Percentiles rank a stretch among this genome's conserved stretches.
These are phyloP conservation scores for Skeletonema tropicum DNA, from an alignment of 108 stramenopile genomes.

Conservation along the genomic window DNA sequence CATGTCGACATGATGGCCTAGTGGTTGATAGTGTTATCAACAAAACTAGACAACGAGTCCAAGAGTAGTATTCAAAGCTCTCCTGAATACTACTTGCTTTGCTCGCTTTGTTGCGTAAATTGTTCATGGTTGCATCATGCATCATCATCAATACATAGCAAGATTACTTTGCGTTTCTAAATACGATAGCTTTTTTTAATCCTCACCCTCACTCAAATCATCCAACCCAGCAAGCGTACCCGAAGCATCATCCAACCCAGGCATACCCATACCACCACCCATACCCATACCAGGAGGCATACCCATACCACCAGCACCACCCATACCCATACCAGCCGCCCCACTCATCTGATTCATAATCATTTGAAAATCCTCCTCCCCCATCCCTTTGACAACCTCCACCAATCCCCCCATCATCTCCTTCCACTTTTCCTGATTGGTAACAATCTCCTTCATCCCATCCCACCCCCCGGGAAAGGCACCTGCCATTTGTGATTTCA, in stretches of 20 bases:
- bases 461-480: constrained; percentile 47
- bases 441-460: constrained; percentile 37
- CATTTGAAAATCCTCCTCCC: constrained; percentile 40
- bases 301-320: constrained; percentile 4
- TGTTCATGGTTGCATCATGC: not conserved
- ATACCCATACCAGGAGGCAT: constrained; percentile 22
- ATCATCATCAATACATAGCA: not conserved
- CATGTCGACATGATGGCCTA: too few relatives aligned
- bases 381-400: constrained; percentile 43
- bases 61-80: too few relatives aligned
- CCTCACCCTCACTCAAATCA: constrained; percentile 6
- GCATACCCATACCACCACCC: constrained; percentile 24
- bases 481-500: constrained; percentile 38
- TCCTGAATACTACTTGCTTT: too few relatives aligned
- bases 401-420: constrained; percentile 43
- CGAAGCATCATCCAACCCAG: constrained; percentile 33
- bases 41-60: too few relatives aligned
- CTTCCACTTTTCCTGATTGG: constrained; percentile 39
- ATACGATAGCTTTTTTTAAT: not conserved
- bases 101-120: too few relatives aligned
- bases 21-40: too few relatives aligned
- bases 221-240: constrained; percentile 29
- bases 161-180: too few relatives aligned
- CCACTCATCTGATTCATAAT: constrained; percentile 42
- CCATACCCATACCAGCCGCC: constrained; percentile 22